Evolutionary conservation across 2,329 filamentous ascomycete genomes (phyloP).

Genomic region (Dothistroma septosporum): DNA sequence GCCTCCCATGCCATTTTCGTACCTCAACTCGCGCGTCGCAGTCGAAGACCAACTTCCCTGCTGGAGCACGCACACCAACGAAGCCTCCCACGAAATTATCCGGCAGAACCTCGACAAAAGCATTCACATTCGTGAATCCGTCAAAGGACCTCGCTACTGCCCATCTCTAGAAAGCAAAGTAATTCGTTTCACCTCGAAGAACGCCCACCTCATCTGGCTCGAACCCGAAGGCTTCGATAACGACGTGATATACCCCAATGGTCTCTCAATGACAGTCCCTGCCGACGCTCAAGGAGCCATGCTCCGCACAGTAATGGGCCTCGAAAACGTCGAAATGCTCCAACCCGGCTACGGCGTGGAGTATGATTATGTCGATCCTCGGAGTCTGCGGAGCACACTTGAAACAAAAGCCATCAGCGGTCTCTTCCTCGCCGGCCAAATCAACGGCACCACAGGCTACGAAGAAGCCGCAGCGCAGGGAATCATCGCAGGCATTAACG

Average conservation of each 20-base stretch:
- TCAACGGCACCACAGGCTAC: conserved; percentile 97
- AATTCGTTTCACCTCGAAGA: conserved; percentile 76
- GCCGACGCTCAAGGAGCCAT: conserved; percentile 79
- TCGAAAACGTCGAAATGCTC: conserved; percentile 66
- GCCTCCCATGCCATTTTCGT: conserved; percentile 86
- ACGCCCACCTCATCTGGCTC: conserved; percentile 87
- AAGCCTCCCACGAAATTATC: conserved; percentile 75
- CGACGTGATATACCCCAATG: conserved; percentile 90
- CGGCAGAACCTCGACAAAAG: conserved; percentile 89
- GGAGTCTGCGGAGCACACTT: conserved; percentile 78
- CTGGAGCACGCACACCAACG: conserved; percentile 82
- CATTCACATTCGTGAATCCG: conserved; percentile 91
- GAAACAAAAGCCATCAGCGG: conserved; percentile 90
- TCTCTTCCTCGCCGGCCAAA: conserved; percentile 89
- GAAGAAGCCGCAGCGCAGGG: conserved; percentile 96
- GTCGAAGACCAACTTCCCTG: conserved; percentile 82
- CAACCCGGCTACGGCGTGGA: conserved; percentile 13
- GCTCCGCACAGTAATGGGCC: conserved; percentile 78
- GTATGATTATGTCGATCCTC: conserved; percentile 81
- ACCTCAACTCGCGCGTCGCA: conserved; percentile 71
- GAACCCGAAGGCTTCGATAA: conserved; percentile 93
- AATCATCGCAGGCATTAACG: conserved; percentile 88
- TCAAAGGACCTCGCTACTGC: conserved; percentile 91
- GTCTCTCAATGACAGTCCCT: conserved; percentile 94
- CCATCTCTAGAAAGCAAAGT: conserved; percentile 94